Percentiles rank a stretch among this genome's conserved stretches.
phyloP scores from a whole-genome alignment of 768 basidiomycete species.

The Tulasnella sp. region DNA sequence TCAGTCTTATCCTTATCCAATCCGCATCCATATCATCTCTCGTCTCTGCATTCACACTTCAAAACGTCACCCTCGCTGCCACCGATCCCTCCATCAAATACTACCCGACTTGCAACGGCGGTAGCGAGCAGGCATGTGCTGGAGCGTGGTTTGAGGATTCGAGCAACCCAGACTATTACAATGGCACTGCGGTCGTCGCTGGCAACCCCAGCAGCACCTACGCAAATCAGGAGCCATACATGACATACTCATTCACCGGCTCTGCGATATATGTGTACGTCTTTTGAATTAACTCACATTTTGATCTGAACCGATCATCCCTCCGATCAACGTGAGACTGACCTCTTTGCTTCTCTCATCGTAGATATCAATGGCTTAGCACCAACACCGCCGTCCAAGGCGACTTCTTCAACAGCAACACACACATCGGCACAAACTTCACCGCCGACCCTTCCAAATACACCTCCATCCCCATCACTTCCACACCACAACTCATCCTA shows the following conservation, averaged over 20 bases:
- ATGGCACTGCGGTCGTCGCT: neutral
- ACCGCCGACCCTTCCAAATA: too few relatives aligned
- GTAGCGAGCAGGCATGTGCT: neutral
- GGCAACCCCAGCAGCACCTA: neutral
- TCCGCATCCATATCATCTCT: neutral
- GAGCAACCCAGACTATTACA: neutral
- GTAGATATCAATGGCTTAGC: neutral
- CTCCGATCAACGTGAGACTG: neutral
- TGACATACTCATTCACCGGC: slow-evolving; percentile 10
- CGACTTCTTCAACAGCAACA: neutral
- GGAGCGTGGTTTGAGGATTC: neutral
- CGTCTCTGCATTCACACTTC: neutral
- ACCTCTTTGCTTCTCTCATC: neutral
- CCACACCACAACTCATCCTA: too few relatives aligned
- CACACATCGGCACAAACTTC: too few relatives aligned
- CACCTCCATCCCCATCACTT: too few relatives aligned
- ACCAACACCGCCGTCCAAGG: neutral
- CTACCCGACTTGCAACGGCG: neutral
- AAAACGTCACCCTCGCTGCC: neutral
- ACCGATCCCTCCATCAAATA: neutral
- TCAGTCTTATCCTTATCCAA: neutral
- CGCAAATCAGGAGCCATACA: neutral
- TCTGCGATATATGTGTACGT: slow-evolving; percentile 9
- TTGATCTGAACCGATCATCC: neutral
- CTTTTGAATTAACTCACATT: neutral